Percentiles rank a stretch among this genome's conserved stretches.
phyloP scores from a whole-genome alignment of 345 rosid species.

The Raphanus raphanistrum region DNA sequence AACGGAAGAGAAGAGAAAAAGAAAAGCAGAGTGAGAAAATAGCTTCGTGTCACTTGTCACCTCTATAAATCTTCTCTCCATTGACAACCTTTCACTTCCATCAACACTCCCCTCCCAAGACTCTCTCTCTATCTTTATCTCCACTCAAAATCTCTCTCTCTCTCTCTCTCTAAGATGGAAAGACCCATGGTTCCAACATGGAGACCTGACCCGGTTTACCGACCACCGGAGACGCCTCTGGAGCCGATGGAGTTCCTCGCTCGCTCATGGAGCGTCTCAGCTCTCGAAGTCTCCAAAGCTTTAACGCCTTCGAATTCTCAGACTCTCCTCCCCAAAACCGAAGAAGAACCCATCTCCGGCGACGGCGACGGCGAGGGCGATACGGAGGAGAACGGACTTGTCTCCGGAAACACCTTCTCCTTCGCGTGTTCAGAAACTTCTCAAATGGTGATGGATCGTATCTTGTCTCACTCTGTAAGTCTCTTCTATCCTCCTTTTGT shows the following conservation, averaged over 20 bases:
- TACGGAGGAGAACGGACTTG: slow-evolving; percentile 56
- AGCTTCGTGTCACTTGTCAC: slow-evolving; percentile 37
- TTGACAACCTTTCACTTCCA: slow-evolving; percentile 34
- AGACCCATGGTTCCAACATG: slow-evolving; percentile 55
- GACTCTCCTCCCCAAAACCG: slow-evolving; percentile 53
- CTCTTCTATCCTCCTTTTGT: neutral
- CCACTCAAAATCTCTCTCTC: neutral
- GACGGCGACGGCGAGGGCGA: slow-evolving; percentile 54
- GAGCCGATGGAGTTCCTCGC: slow-evolving; percentile 98
- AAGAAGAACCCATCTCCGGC: slow-evolving; percentile 46
- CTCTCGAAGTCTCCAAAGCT: slow-evolving; percentile 77
- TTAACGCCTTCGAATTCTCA: slow-evolving; percentile 58
- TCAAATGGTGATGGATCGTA: slow-evolving; percentile 96
- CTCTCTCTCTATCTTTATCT: neutral
- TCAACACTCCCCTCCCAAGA: slow-evolving; percentile 7
- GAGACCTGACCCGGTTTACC: slow-evolving; percentile 63
- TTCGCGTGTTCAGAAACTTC: slow-evolving; percentile 95
- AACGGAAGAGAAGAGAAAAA: slow-evolving; percentile 32
- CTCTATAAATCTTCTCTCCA: slow-evolving; percentile 34
- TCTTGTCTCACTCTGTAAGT: slow-evolving; percentile 98
- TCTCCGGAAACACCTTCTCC: slow-evolving; percentile 86
- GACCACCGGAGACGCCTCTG: slow-evolving; percentile 85
- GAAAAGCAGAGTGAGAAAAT: slow-evolving; percentile 29
- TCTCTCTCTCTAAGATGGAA: slow-evolving; percentile 44
- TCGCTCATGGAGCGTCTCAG: slow-evolving; percentile 95